Base-by-base conservation (phyloP, 73 alveolate species). In the Paramecium bursaria region DNA sequence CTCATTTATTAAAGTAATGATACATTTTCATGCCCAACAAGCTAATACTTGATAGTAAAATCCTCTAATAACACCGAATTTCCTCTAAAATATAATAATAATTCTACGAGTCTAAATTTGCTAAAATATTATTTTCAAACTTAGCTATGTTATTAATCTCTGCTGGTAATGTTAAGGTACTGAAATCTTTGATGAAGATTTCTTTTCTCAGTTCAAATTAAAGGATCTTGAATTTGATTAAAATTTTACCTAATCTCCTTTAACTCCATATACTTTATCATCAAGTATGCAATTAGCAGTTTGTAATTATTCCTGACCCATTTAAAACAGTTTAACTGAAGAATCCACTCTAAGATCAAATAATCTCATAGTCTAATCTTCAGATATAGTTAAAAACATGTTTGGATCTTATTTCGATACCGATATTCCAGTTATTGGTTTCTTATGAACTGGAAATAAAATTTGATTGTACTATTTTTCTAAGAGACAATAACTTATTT, bases 321-420 rank as follows among this genome's bases (percentile, higher is more conserved):
- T 6, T 25, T 67, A 25, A 26, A 67, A 67, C 44, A 67, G 33
- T 67, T 42, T 67, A 15, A 67, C 82, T n/a, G 82, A 67, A 31
- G 82, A 67, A 31, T n/a, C 9, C 42, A 67, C 22, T 67, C 82
- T 67, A 6, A 67, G 23, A 67, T 67, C 82, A 67, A 39, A 67
- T 67, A 67, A 67, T 67, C 82, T 33, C 82, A 67, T 39, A 3
- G 82, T 67, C 44, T 44, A 42, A 67, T 67, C 82, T 35, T 67
- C 82, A 25, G 82, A 67, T 39, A 67, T 67, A 25, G 82, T 67
- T 22, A 67, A 57, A 26, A 67, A 67, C 7, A 67, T 53, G 23
- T 67, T 67, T 30, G 33, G 42, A 42, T 67, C 50, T 35, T 31
- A n/a, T 67, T 35, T 35, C 39, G 82, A 67, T 31, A 35, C 27